Base-by-base conservation (phyloP, 345 rosid species). In the Gossypium bickii region DNA sequence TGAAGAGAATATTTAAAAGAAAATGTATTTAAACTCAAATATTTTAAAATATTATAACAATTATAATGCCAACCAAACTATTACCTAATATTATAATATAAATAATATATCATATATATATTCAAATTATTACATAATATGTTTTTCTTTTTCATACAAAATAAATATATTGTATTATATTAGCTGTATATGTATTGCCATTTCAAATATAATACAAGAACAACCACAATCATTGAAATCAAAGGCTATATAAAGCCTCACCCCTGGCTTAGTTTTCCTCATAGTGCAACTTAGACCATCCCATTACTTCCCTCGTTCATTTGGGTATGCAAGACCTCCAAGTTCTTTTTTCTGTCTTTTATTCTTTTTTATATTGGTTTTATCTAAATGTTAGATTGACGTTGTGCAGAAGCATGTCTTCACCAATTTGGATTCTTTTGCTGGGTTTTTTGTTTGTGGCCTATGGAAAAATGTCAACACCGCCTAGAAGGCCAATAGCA, bases 401-500 rank as follows among this genome's bases (percentile, higher is more conserved):
- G n/a, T 12, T 15, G 7, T 49, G 18, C 58, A 49, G 58, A 25
- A 25, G 9, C 2, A 87, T 87, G 89, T 81, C 66, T 77, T 59
- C 74, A 48, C 44, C 57, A 17, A 7, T 44, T 1, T 78, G 76
- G 76, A 70, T 75, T 77, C 49, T 82, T 38, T 25, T 80, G 27
- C 71, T 89, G 71, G 80, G 74, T 45, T 18, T 79, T 18, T 51
- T 86, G 73, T 73, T 83, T 48, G 52, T 84, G 89, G 92, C 65
- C 25, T 82, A 84, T 27, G 87, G 77, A 53, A 69, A 88, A 65
- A 76, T 85, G 89, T 91, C 79, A 70, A 82, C 83, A 18, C 77
- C 89, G 53, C 94, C 87, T 22, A 89, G 77, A 74, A 86, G 27
- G 78, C 87, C 98, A 7, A 78, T 89, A 9, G 79, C 80, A 7